These are phyloP conservation scores for Trebouxia sp. DNA, from an alignment of 139 green algal species.

Conservation along the genomic window DNA sequence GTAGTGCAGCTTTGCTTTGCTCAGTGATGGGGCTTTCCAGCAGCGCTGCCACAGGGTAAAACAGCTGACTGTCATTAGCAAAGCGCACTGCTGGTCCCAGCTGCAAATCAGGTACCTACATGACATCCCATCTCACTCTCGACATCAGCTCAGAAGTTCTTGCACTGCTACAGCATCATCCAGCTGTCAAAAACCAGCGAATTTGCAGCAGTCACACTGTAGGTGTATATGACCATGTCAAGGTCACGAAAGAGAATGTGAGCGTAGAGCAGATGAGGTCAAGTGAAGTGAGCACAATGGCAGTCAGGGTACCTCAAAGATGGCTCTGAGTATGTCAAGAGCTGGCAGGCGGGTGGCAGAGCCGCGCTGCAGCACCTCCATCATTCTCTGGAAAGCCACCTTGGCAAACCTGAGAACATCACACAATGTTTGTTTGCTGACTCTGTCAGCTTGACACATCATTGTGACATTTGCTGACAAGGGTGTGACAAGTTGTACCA, in stretches of 20 bases:
- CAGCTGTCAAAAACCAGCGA: slow-evolving; percentile 19
- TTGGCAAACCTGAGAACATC: slow-evolving; percentile 34
- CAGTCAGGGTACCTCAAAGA: slow-evolving; percentile 11
- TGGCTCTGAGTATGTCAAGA: slow-evolving; percentile 23
- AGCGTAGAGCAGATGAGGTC: not conserved
- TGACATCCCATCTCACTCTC: not conserved
- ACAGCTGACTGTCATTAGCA: slow-evolving; percentile 17
- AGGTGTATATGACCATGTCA: slow-evolving; percentile 19
- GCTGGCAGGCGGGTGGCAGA: slow-evolving; percentile 26
- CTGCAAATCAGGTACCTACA: slow-evolving; percentile 12
- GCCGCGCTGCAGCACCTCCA: slow-evolving; percentile 43
- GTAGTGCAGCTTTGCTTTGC: slow-evolving; percentile 18
- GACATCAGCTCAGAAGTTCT: not conserved
- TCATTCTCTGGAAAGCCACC: slow-evolving; percentile 44
- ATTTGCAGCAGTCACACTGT: slow-evolving; percentile 10
- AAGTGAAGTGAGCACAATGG: not conserved
- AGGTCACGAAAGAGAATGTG: slow-evolving; percentile 25
- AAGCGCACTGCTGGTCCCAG: slow-evolving; percentile 11
- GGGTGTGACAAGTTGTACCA: too few species aligned
- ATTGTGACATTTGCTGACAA: not conserved
- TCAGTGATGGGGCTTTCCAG: not conserved
- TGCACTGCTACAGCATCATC: not conserved
- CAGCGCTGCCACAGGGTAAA: slow-evolving; percentile 9
- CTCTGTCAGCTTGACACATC: not conserved
- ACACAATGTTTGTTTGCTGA: not conserved